Evolutionary conservation across 2,329 filamentous ascomycete species (phyloP).

Genomic region (Aspergillus nomiae): DNA sequence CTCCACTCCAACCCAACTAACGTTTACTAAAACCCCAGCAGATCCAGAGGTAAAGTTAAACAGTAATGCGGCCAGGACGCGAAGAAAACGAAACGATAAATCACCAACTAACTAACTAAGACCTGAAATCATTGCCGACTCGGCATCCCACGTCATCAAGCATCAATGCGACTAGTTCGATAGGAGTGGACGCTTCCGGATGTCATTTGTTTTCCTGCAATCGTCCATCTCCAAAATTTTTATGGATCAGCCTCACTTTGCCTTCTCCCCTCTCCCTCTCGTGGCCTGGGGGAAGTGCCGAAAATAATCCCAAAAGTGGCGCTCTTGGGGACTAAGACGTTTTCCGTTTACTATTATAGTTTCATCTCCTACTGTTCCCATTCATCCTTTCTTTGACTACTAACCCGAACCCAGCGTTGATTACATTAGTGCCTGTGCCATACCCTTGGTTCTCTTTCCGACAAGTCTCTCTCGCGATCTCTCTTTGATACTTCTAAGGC

Average conservation of each 20-base stretch:
- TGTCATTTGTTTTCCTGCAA: neutral
- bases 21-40: neutral
- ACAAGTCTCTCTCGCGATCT: neutral
- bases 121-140: neutral
- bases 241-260: slow-evolving; percentile 20
- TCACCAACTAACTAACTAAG: neutral
- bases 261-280: neutral
- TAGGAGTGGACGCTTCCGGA: neutral
- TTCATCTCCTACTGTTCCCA: neutral
- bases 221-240: neutral
- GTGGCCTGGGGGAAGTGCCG: neutral
- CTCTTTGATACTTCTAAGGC: neutral
- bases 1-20: slow-evolving; percentile 1
- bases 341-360: neutral
- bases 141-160: slow-evolving; percentile 14
- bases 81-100: neutral
- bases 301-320: neutral
- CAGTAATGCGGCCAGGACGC: neutral
- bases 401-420: slow-evolving; percentile 6
- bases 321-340: neutral
- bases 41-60: slow-evolving; percentile 2
- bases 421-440: slow-evolving; percentile 21
- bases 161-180: neutral
- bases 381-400: slow-evolving; percentile 5
- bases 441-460: slow-evolving; percentile 14